Evolutionary conservation across 805 yeast species (phyloP), one percentile per base, ranked within the genome.

Genomic region (Lachancea kluyveri): DNA sequence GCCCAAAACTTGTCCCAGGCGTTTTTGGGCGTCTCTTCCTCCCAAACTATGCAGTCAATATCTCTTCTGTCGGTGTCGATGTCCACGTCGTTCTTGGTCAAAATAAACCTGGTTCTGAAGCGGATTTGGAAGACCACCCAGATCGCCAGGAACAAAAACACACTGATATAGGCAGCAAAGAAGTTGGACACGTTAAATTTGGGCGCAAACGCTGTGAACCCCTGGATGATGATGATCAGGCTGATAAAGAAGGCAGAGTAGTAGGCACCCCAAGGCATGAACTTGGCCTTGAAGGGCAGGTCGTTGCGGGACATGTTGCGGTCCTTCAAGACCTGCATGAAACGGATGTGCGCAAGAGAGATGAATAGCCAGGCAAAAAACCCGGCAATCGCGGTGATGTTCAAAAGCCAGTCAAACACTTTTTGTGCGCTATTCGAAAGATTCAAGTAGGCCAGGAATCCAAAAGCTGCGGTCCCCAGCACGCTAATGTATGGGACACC

Each of bases 371-470:
- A 79, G 11, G 83, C 69, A 44, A 79, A 76, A 43, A 80, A 67
- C 37, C 88, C 88, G 8, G 87, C 78, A 29, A 79, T 79, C 17
- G 83, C 82, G n/a, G 84, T 72, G 45, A 81, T 79, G 54, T 79
- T 79, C 43, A 79, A 60, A 37, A 81, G 64, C 88, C 88, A 81
- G 49, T 70, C 62, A 61, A 81, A 81, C 18, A 77, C 87, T 3
- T 68, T 65, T 24, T 54, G 50, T 36, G 81, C 81, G 35, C 69
- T 62, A 13, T 60, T 54, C 5, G 79, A 67, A 12, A 73, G 73
- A 27, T 62, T 65, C 59, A 81, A 58, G 62, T 70, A 79, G 3
- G 77, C 85, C 35, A 81, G 58, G 15, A 74, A 62, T 28, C 88
- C 90, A 48, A 79, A 73, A 2, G 64, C 45, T 2, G 84, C 62